Percentiles rank a stretch among this genome's conserved stretches.
Conservation (phyloP, 208 protist species). For the Leishmania major region DNA sequence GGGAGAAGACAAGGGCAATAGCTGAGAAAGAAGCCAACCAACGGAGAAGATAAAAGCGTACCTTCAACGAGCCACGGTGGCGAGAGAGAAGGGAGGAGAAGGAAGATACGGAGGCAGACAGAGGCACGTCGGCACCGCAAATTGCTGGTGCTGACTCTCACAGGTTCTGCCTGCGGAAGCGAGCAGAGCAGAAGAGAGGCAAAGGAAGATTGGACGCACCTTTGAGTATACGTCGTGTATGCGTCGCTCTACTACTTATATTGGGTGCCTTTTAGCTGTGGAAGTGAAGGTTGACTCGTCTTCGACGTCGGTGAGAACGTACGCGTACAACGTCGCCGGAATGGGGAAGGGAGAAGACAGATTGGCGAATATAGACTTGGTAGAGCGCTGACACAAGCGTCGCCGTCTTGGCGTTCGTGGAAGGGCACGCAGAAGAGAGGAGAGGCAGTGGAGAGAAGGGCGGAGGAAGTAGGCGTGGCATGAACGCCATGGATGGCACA, state of each 20-base stretch:
- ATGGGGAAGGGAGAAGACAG: background rate
- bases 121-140: background rate
- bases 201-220: background rate
- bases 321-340: background rate
- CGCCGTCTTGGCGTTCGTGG: background rate
- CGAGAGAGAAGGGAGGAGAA: background rate
- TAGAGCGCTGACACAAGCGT: background rate
- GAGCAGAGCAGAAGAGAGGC: background rate
- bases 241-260: background rate
- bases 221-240: background rate
- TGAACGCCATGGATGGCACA: background rate
- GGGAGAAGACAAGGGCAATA: background rate
- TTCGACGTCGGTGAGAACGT: background rate
- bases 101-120: background rate
- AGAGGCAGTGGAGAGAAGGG: background rate
- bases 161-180: background rate
- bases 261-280: background rate
- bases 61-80: no score
- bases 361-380: background rate
- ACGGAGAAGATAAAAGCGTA: background rate
- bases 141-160: background rate
- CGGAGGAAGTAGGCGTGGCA: background rate
- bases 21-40: background rate
- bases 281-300: background rate
- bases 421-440: background rate